Evolutionary conservation across 1,284 basidiomycete genomes (phyloP).

Genomic region (Apiotrichum brassicae): DNA sequence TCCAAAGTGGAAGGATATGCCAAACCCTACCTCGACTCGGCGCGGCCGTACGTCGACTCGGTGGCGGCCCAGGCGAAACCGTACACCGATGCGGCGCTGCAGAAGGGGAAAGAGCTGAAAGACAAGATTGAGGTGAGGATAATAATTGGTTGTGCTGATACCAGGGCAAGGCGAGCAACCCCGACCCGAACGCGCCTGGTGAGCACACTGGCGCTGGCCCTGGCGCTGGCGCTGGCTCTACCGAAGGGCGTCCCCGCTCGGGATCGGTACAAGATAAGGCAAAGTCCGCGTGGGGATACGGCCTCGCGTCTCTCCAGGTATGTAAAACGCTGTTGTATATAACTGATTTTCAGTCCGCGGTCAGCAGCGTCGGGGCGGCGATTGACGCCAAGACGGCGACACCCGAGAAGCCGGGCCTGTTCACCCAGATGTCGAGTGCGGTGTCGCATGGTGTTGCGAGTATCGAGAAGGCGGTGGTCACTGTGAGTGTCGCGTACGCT

Average conservation of each 20-base stretch:
- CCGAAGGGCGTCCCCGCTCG: not conserved
- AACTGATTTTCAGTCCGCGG: constrained; percentile 24
- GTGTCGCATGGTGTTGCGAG: constrained; percentile 31
- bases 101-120: constrained; percentile 36
- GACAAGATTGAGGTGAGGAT: constrained; percentile 36
- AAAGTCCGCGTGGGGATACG: constrained; percentile 30
- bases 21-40: constrained; percentile 32
- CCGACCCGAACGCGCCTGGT: not conserved
- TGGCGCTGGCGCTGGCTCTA: not conserved
- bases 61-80: constrained; percentile 28
- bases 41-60: constrained; percentile 28
- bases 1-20: constrained; percentile 31
- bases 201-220: not conserved
- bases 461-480: constrained; percentile 14
- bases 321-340: not conserved
- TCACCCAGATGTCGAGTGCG: constrained; percentile 36
- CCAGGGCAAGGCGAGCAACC: no score
- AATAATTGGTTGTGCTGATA: no score
- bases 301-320: constrained; percentile 28
- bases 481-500: not conserved
- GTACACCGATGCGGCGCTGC: constrained; percentile 37
- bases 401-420: constrained; percentile 39
- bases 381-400: constrained; percentile 42
- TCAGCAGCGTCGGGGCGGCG: constrained; percentile 32
- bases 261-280: constrained; percentile 25